Conservation (phyloP, 176 grass and related monocot genomes). For the Thinopyrum elongatum region DNA sequence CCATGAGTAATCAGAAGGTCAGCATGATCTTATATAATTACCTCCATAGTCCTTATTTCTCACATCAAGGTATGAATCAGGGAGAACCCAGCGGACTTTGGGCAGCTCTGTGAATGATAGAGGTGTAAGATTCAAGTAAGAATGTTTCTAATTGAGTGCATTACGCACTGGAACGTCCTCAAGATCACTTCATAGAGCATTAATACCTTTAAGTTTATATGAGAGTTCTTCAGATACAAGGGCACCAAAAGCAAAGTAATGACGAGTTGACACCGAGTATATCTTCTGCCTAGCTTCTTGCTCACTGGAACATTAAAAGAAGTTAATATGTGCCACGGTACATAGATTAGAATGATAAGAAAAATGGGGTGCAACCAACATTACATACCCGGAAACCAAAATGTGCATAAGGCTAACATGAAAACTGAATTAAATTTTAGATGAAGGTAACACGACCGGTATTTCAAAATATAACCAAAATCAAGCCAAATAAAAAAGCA, state of each 20-base stretch:
- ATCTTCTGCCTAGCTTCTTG: constrained; percentile 70
- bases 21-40: constrained; percentile 2
- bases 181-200: neutral
- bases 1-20: neutral
- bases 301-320: constrained; percentile 42
- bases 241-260: constrained; percentile 73
- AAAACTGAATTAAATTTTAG: neutral
- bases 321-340: neutral
- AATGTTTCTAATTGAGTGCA: neutral
- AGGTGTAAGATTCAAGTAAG: constrained; percentile 11
- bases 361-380: neutral
- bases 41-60: constrained; percentile 88
- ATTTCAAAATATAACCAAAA: neutral
- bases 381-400: neutral
- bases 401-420: neutral
- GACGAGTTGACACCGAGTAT: constrained; percentile 61
- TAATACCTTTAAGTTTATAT: constrained; percentile 51
- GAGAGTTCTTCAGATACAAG: constrained; percentile 61
- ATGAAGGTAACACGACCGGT: neutral
- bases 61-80: constrained; percentile 77
- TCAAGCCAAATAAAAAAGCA: neutral
- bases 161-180: neutral
- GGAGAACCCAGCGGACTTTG: constrained; percentile 76
- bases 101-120: constrained; percentile 54
- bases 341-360: neutral